These are phyloP conservation scores for Fagopyrum esculentum DNA, from an alignment of 148 eudicot species.

Conservation along the genomic window DNA sequence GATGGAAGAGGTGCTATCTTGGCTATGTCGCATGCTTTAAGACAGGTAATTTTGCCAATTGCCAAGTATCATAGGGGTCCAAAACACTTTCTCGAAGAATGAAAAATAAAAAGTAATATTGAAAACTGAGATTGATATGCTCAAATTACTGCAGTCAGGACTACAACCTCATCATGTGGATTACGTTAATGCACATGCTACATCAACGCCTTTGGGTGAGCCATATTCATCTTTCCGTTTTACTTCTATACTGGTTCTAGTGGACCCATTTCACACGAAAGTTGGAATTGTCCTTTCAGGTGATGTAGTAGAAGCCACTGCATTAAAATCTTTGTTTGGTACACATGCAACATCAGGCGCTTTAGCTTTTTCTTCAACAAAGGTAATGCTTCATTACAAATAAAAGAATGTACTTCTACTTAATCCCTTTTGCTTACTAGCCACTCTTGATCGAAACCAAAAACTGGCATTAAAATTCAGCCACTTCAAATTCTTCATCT, in stretches of 20 bases:
- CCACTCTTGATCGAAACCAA: background rate
- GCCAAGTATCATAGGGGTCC: no score
- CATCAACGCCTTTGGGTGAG: slow-evolving; percentile 89
- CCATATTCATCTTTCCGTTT: slow-evolving; percentile 8
- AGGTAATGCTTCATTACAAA: slow-evolving; percentile 38
- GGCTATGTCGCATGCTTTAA: slow-evolving; percentile 87
- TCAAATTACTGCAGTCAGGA: slow-evolving; percentile 54
- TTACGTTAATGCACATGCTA: slow-evolving; percentile 96
- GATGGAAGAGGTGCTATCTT: slow-evolving; percentile 93
- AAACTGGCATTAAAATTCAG: background rate
- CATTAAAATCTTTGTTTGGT: slow-evolving; percentile 59
- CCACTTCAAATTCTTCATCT: background rate
- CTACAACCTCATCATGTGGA: slow-evolving; percentile 70
- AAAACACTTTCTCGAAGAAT: no score
- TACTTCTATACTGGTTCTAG: background rate
- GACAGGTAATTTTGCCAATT: slow-evolving; percentile 46
- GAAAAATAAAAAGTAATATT: background rate
- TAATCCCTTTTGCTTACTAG: background rate
- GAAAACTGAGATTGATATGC: background rate
- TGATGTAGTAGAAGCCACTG: slow-evolving; percentile 77
- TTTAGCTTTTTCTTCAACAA: slow-evolving; percentile 89
- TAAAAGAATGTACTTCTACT: background rate
- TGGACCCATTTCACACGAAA: background rate
- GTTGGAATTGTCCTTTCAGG: slow-evolving; percentile 34
- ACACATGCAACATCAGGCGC: slow-evolving; percentile 77